These are phyloP conservation scores for Acer negundo DNA, from an alignment of 345 rosid genomes.

Conservation along the genomic window DNA sequence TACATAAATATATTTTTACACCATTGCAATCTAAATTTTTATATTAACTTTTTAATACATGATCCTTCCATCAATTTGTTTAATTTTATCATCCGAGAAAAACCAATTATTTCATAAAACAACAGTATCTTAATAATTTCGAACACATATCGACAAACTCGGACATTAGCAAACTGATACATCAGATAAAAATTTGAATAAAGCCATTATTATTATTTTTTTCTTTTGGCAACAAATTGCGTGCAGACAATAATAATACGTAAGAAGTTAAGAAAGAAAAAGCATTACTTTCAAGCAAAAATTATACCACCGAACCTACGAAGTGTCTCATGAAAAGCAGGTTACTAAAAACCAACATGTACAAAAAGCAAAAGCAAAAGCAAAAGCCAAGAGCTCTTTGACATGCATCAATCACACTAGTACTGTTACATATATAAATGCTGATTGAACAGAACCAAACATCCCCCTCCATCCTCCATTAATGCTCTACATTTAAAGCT, in stretches of 20 bases:
- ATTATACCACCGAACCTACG: conserved; percentile 15
- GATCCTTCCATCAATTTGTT: too few relatives aligned
- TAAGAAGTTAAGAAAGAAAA: neutral
- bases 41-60: too few relatives aligned
- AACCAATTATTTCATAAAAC: too few relatives aligned
- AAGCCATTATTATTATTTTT: neutral
- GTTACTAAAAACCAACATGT: neutral
- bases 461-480: conserved; percentile 33
- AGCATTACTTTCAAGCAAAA: neutral
- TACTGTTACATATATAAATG: conserved; percentile 12
- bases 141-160: too few relatives aligned
- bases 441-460: conserved; percentile 38
- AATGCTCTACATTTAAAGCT: conserved; percentile 38
- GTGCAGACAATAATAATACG: neutral
- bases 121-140: too few relatives aligned
- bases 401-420: neutral
- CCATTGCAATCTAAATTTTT: too few relatives aligned
- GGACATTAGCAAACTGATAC: too few relatives aligned
- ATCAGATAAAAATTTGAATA: too few relatives aligned
- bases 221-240: neutral
- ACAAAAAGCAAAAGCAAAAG: neutral
- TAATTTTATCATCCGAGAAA: too few relatives aligned
- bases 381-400: neutral
- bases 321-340: neutral
- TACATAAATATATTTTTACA: too few relatives aligned